Evolutionary conservation across 1,284 basidiomycete species (phyloP).

Genomic region (Bothia castanella): DNA sequence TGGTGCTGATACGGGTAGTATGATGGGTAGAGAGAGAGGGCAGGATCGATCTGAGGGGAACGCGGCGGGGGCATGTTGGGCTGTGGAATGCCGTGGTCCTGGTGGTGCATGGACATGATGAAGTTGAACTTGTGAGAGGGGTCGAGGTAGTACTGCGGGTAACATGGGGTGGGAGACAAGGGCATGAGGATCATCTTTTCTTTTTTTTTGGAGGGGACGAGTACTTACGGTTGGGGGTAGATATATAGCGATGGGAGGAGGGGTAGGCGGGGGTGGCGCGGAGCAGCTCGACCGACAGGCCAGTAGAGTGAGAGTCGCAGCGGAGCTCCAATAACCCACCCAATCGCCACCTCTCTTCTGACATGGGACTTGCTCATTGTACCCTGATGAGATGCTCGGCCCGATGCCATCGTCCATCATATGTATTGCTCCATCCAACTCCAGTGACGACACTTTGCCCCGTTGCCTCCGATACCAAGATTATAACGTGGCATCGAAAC

Average conservation of each 20-base stretch:
- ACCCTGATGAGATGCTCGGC: too few relatives aligned
- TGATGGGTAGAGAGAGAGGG: constrained; percentile 57
- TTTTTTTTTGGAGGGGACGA: not conserved
- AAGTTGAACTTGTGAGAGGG: constrained; percentile 12
- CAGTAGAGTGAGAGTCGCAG: too few relatives aligned
- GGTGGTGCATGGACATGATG: constrained; percentile 38
- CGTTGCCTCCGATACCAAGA: too few relatives aligned
- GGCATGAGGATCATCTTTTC: constrained; percentile 17
- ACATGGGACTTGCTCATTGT: too few relatives aligned
- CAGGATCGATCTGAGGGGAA: constrained; percentile 60
- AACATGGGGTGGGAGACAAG: constrained; percentile 14
- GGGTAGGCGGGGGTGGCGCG: constrained; percentile 9
- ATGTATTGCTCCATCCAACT: too few relatives aligned
- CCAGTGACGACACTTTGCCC: too few relatives aligned
- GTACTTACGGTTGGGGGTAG: constrained; percentile 24
- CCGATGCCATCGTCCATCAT: too few relatives aligned
- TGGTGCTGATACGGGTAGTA: constrained; percentile 52
- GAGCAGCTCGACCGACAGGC: too few relatives aligned
- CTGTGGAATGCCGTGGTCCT: constrained; percentile 37
- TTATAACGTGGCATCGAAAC: too few relatives aligned
- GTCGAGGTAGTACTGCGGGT: constrained; percentile 25
- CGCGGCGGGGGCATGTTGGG: constrained; percentile 52
- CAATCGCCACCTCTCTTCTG: too few relatives aligned
- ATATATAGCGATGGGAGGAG: too few relatives aligned
- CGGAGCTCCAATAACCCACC: too few relatives aligned